Conservation (phyloP, 2,329 filamentous ascomycete species). For the Erysiphe neolycopersici region DNA sequence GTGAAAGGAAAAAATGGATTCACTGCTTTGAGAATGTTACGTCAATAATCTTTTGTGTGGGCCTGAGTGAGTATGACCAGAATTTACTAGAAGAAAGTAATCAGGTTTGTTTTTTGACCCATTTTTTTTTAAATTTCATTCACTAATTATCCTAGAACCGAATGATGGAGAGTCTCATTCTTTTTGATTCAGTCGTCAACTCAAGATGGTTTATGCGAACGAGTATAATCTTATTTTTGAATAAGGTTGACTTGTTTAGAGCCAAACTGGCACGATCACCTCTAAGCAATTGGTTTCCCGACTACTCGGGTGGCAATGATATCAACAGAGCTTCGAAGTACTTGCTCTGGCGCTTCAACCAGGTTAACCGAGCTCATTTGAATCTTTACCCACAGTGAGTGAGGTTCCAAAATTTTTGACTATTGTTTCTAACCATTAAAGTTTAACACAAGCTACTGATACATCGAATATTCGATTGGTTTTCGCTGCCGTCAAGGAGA, state of each 20-base stretch:
- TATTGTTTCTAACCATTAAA: conserved; percentile 16
- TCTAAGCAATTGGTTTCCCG: conserved; percentile 82
- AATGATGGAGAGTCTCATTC: conserved; percentile 93
- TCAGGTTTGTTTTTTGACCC: conserved; percentile 33
- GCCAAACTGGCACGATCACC: conserved; percentile 77
- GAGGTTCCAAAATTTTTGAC: not conserved
- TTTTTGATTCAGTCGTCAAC: conserved; percentile 97
- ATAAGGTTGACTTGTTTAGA: conserved; percentile 97
- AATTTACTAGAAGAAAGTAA: conserved; percentile 90
- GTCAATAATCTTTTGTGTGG: conserved; percentile 97
- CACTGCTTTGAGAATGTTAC: conserved; percentile 99
- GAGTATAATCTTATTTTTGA: conserved; percentile 93
- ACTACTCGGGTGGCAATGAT: conserved; percentile 93
- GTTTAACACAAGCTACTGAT: conserved; percentile 93
- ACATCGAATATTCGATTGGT: conserved; percentile 95
- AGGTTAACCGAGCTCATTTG: conserved; percentile 86
- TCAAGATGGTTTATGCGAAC: conserved; percentile 98
- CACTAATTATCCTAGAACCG: conserved; percentile 40
- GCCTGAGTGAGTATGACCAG: conserved; percentile 94
- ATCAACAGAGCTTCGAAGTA: conserved; percentile 97
- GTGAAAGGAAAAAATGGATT: conserved; percentile 98
- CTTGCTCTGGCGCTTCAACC: conserved; percentile 91
- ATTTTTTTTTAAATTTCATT: not conserved
- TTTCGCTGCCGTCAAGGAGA: conserved; percentile 96
- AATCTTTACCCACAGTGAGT: conserved; percentile 95